Evolutionary conservation across 495 filamentous ascomycete genomes (phyloP).

Genomic region (Delitschia confertaspora): DNA sequence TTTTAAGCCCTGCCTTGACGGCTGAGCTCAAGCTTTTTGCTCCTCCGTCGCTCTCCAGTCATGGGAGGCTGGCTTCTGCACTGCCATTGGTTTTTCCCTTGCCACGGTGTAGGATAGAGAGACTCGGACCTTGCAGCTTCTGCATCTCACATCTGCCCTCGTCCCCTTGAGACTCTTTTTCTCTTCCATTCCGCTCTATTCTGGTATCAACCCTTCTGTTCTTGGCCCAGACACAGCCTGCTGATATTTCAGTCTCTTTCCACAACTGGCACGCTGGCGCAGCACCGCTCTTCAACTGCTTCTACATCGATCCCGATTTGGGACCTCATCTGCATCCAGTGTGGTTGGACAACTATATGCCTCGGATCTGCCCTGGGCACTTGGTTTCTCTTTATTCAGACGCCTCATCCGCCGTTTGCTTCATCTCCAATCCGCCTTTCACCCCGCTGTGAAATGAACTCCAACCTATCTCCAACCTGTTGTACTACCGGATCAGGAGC

Average conservation of each 20-base stretch:
- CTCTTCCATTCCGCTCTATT: background rate
- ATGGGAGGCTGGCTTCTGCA: conserved; percentile 11
- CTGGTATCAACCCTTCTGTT: background rate
- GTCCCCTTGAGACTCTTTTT: background rate
- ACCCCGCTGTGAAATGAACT: conserved; percentile 14
- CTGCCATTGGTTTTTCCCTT: conserved; percentile 17
- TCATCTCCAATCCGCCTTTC: conserved; percentile 21
- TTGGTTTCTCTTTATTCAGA: conserved; percentile 17
- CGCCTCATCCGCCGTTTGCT: conserved; percentile 18
- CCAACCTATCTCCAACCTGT: conserved; percentile 16
- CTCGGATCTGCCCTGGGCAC: conserved; percentile 16
- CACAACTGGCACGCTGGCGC: conserved; percentile 13
- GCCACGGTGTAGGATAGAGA: conserved; percentile 2
- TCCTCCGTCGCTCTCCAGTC: conserved; percentile 12
- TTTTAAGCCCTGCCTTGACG: conserved; percentile 24
- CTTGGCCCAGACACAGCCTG: conserved; percentile 23
- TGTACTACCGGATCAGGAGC: conserved; percentile 19
- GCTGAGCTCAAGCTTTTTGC: conserved; percentile 22
- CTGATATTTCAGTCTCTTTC: conserved; percentile 17
- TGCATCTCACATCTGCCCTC: conserved; percentile 18
- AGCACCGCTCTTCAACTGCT: conserved; percentile 21
- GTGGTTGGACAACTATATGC: conserved; percentile 2
- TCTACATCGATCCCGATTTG: conserved; percentile 24
- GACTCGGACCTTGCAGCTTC: conserved; percentile 19
- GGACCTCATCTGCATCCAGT: conserved; percentile 18